These are phyloP conservation scores for Falciphora oryzae DNA, from an alignment of 2,329 filamentous ascomycete genomes.

Conservation along the genomic window DNA sequence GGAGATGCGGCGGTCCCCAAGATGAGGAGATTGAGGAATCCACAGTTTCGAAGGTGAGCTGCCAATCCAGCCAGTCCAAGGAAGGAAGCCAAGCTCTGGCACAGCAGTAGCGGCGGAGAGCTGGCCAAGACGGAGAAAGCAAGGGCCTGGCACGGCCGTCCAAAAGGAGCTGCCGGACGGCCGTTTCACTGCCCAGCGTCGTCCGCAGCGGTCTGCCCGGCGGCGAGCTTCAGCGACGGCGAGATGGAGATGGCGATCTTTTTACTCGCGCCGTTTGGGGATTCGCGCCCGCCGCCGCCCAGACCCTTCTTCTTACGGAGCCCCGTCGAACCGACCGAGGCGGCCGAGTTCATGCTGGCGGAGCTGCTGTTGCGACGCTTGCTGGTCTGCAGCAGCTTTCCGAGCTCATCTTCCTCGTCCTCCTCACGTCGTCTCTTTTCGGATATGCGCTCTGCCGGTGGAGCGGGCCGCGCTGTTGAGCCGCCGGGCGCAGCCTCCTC, in stretches of 20 bases:
- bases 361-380: constrained; percentile 55
- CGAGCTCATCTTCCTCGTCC: constrained; percentile 88
- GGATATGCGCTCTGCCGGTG: constrained; percentile 67
- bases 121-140: neutral
- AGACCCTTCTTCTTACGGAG: constrained; percentile 43
- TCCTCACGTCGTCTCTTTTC: constrained; percentile 91
- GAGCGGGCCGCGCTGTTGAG: constrained; percentile 18
- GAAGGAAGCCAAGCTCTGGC: neutral
- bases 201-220: constrained; percentile 5
- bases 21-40: neutral
- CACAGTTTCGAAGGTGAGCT: neutral
- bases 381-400: constrained; percentile 67
- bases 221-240: constrained; percentile 32
- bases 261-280: constrained; percentile 31
- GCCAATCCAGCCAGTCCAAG: neutral
- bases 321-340: constrained; percentile 14
- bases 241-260: constrained; percentile 57
- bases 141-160: too few species aligned
- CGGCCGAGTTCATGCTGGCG: constrained; percentile 31
- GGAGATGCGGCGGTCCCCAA: neutral
- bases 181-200: constrained; percentile 6
- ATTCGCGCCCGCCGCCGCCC: constrained; percentile 30
- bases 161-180: neutral
- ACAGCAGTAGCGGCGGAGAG: neutral
- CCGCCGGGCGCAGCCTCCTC: constrained; percentile 19